Evolutionary conservation across 2,329 filamentous ascomycete genomes (phyloP).

Genomic region (Trichophyton mentagrophytes): DNA sequence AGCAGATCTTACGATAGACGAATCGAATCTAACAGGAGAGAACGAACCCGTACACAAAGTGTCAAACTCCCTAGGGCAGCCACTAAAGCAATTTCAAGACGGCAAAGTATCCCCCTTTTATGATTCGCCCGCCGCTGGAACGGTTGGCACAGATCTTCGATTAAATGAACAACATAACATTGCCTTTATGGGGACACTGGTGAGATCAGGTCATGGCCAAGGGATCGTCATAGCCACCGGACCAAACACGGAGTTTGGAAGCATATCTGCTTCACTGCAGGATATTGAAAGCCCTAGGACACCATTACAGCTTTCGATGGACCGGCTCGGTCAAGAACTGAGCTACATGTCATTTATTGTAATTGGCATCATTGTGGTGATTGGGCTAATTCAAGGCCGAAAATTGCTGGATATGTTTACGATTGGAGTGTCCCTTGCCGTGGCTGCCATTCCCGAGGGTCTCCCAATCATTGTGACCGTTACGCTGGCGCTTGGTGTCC

Average conservation of each 20-base stretch:
- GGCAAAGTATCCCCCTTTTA: conserved; percentile 38
- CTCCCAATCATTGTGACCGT: conserved; percentile 97
- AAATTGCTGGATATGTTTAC: conserved; percentile 88
- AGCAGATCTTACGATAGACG: conserved; percentile 82
- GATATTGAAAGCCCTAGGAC: conserved; percentile 93
- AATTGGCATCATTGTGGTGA: conserved; percentile 81
- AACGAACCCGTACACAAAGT: conserved; percentile 82
- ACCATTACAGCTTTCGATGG: conserved; percentile 90
- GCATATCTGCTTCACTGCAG: conserved; percentile 84
- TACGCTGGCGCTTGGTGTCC: conserved; percentile 82
- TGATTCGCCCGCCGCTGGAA: conserved; percentile 45
- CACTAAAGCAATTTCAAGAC: conserved; percentile 23
- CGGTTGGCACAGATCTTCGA: conserved; percentile 51
- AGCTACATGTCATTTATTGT: conserved; percentile 95
- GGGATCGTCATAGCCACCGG: conserved; percentile 97
- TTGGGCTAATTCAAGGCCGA: conserved; percentile 84
- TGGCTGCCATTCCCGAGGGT: conserved; percentile 91
- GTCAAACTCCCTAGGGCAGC: conserved; percentile 44
- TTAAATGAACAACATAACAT: conserved; percentile 75
- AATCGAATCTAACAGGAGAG: conserved; percentile 92
- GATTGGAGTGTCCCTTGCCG: conserved; percentile 89
- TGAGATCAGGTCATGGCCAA: conserved; percentile 88
- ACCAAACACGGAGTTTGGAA: conserved; percentile 85
- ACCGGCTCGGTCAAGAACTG: conserved; percentile 86
- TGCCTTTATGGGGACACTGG: conserved; percentile 94